phyloP scores from a whole-genome alignment of 78 protist genomes.

The Cyanophora paradoxa region DNA sequence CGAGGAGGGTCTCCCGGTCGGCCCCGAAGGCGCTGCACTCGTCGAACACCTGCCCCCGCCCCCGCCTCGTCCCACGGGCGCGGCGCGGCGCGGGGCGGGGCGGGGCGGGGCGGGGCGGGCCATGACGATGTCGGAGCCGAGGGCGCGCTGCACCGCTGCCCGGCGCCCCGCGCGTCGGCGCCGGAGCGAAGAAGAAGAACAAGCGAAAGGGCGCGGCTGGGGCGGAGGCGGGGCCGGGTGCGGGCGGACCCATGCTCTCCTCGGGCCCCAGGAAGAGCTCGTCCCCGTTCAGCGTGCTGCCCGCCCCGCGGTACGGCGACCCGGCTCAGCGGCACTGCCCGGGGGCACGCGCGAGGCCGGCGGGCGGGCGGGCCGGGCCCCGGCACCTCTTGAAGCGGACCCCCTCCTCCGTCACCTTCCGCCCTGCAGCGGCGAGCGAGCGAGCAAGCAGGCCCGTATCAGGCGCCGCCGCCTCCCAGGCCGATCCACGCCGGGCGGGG shows the following conservation, averaged over 20 bases:
- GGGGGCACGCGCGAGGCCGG: background rate
- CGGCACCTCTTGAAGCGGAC: background rate
- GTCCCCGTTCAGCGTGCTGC: background rate
- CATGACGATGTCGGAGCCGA: conserved; percentile 2
- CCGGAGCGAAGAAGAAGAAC: background rate
- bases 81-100: too few species aligned
- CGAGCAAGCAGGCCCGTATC: too few species aligned
- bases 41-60: too few species aligned
- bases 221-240: background rate
- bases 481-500: background rate
- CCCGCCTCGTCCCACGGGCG: too few species aligned
- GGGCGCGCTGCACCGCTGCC: background rate
- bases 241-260: background rate
- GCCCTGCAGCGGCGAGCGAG: conserved; percentile 5
- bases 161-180: too few species aligned
- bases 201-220: background rate
- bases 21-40: background rate
- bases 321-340: background rate
- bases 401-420: background rate
- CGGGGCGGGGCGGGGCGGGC: too few species aligned
- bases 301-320: background rate
- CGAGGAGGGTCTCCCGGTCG: too few species aligned
- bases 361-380: background rate
- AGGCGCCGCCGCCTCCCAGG: too few species aligned
- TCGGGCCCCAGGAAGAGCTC: background rate